A percentile compares a stretch with the other conserved stretches of the same genome.
Conservation (phyloP, 805 yeast species). For the Deakozyma indianensis region DNA sequence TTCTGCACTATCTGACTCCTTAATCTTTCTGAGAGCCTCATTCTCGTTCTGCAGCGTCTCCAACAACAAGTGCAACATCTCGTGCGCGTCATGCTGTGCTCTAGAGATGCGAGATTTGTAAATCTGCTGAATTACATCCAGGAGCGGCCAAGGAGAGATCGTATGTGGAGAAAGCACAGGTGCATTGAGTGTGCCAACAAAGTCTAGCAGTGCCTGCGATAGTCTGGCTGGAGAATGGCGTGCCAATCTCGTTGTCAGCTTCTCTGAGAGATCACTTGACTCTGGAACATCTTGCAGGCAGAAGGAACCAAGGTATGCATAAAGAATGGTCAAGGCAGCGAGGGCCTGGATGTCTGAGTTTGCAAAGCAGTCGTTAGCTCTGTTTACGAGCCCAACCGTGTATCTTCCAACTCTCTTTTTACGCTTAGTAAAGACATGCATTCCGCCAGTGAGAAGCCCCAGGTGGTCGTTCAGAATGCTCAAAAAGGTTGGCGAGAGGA, state of each 20-base stretch:
- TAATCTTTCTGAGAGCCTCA: conserved; percentile 10
- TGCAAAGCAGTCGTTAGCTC: conserved; percentile 85
- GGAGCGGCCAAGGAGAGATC: conserved; percentile 64
- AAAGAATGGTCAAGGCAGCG: conserved; percentile 15
- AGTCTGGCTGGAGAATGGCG: conserved; percentile 6
- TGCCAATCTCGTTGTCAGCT: conserved; percentile 8
- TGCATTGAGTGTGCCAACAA: conserved; percentile 37
- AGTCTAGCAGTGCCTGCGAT: conserved; percentile 10
- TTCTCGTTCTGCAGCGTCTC: conserved; percentile 67
- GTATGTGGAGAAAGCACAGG: conserved; percentile 39
- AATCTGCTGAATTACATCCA: conserved; percentile 56
- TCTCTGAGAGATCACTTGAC: conserved; percentile 3
- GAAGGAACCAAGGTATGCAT: conserved; percentile 11
- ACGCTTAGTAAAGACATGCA: neutral
- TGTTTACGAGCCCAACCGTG: conserved; percentile 73
- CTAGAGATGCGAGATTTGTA: conserved; percentile 62
- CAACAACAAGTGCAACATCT: conserved; percentile 63
- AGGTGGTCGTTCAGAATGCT: neutral
- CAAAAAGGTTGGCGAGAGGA: neutral
- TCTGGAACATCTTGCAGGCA: neutral
- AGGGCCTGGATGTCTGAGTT: conserved; percentile 67
- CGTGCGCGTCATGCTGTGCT: conserved; percentile 92
- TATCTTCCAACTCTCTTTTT: conserved; percentile 16
- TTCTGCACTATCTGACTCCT: neutral
- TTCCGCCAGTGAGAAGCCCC: neutral